Conservation (phyloP, 2,329 filamentous ascomycete species). For the Lasiodiplodia theobromae region DNA sequence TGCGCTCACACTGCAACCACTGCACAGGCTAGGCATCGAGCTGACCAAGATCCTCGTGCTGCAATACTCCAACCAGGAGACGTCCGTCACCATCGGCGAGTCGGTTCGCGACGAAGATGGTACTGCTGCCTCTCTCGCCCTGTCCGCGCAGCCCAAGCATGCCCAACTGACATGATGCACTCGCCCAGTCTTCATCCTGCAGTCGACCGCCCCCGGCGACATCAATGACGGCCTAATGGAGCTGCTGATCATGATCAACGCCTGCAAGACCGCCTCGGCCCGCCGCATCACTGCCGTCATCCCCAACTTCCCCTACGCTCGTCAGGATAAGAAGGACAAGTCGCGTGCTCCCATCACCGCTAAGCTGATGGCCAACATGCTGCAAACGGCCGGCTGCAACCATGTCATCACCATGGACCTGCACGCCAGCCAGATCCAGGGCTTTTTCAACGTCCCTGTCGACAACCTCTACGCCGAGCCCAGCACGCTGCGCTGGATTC, state of each 20-base stretch:
- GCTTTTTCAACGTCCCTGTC: slow-evolving; percentile 88
- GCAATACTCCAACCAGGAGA: slow-evolving; percentile 88
- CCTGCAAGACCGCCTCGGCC: slow-evolving; percentile 84
- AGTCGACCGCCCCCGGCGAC: slow-evolving; percentile 92
- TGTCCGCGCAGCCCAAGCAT: slow-evolving; percentile 34
- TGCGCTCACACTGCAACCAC: slow-evolving; percentile 34
- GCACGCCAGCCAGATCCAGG: slow-evolving; percentile 91
- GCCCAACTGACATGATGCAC: slow-evolving; percentile 32
- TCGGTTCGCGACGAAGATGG: slow-evolving; percentile 95
- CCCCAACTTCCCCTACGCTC: slow-evolving; percentile 94
- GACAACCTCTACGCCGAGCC: slow-evolving; percentile 93
- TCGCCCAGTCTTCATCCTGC: slow-evolving; percentile 83
- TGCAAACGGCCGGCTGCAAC: slow-evolving; percentile 91
- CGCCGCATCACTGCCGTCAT: slow-evolving; percentile 94
- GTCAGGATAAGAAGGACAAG: slow-evolving; percentile 98
- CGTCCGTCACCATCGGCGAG: slow-evolving; percentile 92
- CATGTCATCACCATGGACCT: slow-evolving; percentile 97
- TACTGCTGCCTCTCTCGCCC: slow-evolving; percentile 53
- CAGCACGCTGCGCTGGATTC: slow-evolving; percentile 88
- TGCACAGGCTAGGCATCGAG: slow-evolving; percentile 73
- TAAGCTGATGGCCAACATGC: slow-evolving; percentile 96
- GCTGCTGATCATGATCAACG: slow-evolving; percentile 96
- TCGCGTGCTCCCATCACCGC: slow-evolving; percentile 95
- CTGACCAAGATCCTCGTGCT: slow-evolving; percentile 80
- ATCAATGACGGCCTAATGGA: slow-evolving; percentile 99